Percentiles rank a stretch among this genome's conserved stretches.
These are phyloP conservation scores for Gigaspora rosea DNA, from an alignment of 192 early-diverging fungal species.

Conservation along the genomic window DNA sequence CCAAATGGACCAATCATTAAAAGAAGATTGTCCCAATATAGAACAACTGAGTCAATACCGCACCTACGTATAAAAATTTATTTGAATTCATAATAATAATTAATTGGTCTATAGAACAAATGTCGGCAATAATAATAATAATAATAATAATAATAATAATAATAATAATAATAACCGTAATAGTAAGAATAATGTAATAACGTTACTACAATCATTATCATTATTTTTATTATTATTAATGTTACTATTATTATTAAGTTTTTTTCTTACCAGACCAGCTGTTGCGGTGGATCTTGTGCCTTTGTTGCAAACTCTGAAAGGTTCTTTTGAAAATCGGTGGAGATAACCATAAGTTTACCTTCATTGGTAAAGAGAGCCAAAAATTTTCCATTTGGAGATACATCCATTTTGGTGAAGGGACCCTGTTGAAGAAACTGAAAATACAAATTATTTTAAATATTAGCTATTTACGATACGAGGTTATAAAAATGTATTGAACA, in stretches of 20 bases:
- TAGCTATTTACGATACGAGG: background rate
- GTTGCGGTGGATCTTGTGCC: slow-evolving; percentile 64
- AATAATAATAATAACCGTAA: too few relatives aligned
- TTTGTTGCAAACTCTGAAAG: slow-evolving; percentile 80
- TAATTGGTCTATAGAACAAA: too few relatives aligned
- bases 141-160: too few relatives aligned
- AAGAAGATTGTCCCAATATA: slow-evolving; percentile 81
- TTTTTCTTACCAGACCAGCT: slow-evolving; percentile 69
- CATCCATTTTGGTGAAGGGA: slow-evolving; percentile 83
- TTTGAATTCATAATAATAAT: background rate
- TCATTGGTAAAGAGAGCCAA: slow-evolving; percentile 80
- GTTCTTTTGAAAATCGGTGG: slow-evolving; percentile 92
- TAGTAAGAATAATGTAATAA: too few relatives aligned
- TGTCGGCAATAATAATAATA: too few relatives aligned
- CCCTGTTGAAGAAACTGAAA: slow-evolving; percentile 78
- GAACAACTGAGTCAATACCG: slow-evolving; percentile 90
- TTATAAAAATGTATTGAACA: background rate
- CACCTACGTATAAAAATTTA: slow-evolving; percentile 61
- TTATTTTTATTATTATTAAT: background rate
- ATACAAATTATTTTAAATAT: background rate
- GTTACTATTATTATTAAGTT: background rate
- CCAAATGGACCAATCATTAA: slow-evolving; percentile 94
- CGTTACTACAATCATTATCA: too few relatives aligned
- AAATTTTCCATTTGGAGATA: slow-evolving; percentile 95
- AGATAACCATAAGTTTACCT: slow-evolving; percentile 88